Percentiles rank a stretch among this genome's conserved stretches.
Conservation (phyloP, 2,329 filamentous ascomycete species). For the Nigrospora osmanthi region DNA sequence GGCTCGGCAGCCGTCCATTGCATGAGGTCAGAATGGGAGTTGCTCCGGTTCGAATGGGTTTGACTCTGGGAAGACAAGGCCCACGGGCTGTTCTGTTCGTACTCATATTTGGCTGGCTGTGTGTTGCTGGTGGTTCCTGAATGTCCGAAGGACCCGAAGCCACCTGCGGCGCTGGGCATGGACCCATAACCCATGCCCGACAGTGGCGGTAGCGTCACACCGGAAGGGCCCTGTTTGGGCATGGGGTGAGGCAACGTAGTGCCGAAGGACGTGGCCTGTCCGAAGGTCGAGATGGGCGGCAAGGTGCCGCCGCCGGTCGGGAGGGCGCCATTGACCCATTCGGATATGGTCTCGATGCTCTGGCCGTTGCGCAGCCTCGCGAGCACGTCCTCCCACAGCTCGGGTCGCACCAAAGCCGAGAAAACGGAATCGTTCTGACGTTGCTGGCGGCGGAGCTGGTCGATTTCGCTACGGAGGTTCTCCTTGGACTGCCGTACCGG, state of each 20-base stretch:
- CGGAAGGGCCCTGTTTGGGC: conserved; percentile 7
- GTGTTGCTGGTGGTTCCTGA: conserved; percentile 22
- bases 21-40: conserved; percentile 37
- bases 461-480: conserved; percentile 51
- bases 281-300: conserved; percentile 9
- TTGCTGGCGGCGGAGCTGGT: conserved; percentile 45
- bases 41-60: conserved; percentile 35
- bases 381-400: conserved; percentile 47
- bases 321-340: conserved; percentile 36
- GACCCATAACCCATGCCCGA: conserved; percentile 9
- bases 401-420: conserved; percentile 41
- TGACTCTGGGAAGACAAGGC: conserved; percentile 38
- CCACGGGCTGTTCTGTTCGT: conserved; percentile 40
- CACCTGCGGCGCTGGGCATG: conserved; percentile 8
- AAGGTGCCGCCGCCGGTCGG: not conserved
- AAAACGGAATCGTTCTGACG: conserved; percentile 48
- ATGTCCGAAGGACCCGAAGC: conserved; percentile 11
- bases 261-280: conserved; percentile 7
- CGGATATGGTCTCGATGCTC: conserved; percentile 45
- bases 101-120: conserved; percentile 26
- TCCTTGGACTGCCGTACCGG: conserved; percentile 59
- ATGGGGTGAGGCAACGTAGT: conserved; percentile 7
- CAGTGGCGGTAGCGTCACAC: conserved; percentile 17
- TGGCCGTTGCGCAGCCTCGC: conserved; percentile 45
- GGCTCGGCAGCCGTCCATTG: conserved; percentile 33